These are phyloP conservation scores for Lactifluus subvellereus DNA, from an alignment of 768 basidiomycete genomes.

Conservation along the genomic window DNA sequence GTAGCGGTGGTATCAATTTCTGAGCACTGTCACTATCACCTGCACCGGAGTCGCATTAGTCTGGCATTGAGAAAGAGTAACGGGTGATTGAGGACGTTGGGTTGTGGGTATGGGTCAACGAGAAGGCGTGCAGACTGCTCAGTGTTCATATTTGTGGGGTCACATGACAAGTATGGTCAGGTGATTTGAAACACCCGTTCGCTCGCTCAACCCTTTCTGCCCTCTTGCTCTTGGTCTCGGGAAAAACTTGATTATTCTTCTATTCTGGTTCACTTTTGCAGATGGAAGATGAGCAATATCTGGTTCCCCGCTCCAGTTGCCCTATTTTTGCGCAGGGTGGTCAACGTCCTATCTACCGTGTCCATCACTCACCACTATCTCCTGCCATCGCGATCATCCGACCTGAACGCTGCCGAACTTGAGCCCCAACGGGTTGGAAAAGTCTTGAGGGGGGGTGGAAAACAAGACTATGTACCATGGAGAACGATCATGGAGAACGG, in stretches of 20 bases:
- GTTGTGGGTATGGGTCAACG: background rate
- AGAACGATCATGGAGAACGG: background rate
- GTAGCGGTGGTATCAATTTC: background rate
- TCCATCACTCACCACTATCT: conserved; percentile 65
- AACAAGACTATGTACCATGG: background rate
- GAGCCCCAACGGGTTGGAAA: background rate
- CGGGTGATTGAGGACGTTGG: background rate
- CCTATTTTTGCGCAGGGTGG: conserved; percentile 55
- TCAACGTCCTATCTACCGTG: conserved; percentile 62
- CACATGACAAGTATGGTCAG: background rate
- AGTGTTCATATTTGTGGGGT: background rate
- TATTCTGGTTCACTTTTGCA: background rate
- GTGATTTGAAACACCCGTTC: background rate
- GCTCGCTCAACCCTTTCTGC: no score
- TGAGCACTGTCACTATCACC: background rate
- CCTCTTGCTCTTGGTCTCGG: no score
- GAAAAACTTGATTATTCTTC: background rate
- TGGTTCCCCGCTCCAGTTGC: conserved; percentile 55
- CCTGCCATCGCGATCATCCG: conserved; percentile 28
- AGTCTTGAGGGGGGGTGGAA: background rate
- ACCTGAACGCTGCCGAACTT: conserved; percentile 9
- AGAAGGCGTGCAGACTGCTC: no score
- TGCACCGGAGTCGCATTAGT: background rate
- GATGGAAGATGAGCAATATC: conserved; percentile 38
- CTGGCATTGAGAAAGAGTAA: background rate